Base-by-base conservation (phyloP, 202 grass and related monocot species). In the Hordeum pubiflorum region DNA sequence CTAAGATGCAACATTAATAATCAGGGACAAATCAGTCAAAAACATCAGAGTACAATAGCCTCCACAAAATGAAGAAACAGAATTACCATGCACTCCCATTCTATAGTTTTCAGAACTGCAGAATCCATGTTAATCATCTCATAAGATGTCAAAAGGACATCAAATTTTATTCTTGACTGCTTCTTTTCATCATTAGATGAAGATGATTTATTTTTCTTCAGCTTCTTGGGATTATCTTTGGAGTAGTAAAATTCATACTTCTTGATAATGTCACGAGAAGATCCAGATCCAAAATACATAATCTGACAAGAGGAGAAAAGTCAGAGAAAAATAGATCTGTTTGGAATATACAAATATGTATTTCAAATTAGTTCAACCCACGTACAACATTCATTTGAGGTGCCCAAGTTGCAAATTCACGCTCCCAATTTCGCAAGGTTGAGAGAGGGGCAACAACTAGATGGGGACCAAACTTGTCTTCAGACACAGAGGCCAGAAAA, bases 111-210 rank as follows among this genome's bases (percentile, higher is more conserved):
- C 69, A 99, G 75, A 88, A 89, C 74, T 70, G 74, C 57, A 10
- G 96, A 99, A 48, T 99, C 96, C 96, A 99, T 99, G 83, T 99
- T 99, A 80, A 99, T 93, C 96, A 99, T 99, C 89, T 99, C 96
- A 85, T 99, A 99, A 81, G 96, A 96, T 73, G 96, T 99, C 80
- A 99, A 83, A 69, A 99, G 93, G 63, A 99, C 96, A 83, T 99
- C 93, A 89, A 99, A 99, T 54, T 95, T 99, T 87, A 96, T 92
- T 84, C 89, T 93, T 54, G 89, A 88, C 55, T 96, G 90, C 81
- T 85, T 99, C 46, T 83, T 96, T 69, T 84, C 84, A 76, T 84
- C 91, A 70, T 50, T 91, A 80, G 78, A 76, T 58, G 87, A 85
- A 83, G 74, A 73, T 75, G 80, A 41, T 88, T 91, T 93, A 83